Conservation (phyloP, 768 basidiomycete species). For the Suillus spraguei region DNA sequence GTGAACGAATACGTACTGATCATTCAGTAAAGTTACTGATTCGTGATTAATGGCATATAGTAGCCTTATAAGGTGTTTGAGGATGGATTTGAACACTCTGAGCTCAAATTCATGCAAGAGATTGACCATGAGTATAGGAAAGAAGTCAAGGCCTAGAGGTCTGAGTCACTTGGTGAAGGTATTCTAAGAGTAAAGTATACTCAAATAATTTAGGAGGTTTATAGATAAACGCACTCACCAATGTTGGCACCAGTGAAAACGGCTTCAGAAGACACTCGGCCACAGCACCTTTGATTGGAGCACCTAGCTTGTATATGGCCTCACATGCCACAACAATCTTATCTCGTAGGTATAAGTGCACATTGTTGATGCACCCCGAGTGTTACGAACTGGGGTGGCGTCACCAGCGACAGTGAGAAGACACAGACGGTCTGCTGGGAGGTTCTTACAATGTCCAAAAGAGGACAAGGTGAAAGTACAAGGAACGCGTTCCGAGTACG, state of each 20-base stretch:
- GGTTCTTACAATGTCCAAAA: too few relatives aligned
- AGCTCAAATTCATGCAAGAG: constrained; percentile 46
- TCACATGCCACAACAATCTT: constrained; percentile 9
- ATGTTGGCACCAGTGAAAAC: constrained; percentile 14
- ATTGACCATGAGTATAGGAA: constrained; percentile 34
- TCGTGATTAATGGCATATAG: constrained; percentile 19
- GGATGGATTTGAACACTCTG: constrained; percentile 38
- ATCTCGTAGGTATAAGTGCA: constrained; percentile 11
- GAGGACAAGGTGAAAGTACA: too few relatives aligned
- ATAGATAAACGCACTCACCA: constrained; percentile 11
- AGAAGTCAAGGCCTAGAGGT: constrained; percentile 25
- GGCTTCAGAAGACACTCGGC: constrained; percentile 13
- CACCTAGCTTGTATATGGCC: constrained; percentile 13
- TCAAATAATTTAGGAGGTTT: not conserved
- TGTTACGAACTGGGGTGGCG: too few relatives aligned
- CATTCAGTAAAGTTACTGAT: constrained; percentile 25
- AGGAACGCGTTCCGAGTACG: too few relatives aligned
- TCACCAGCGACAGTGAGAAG: too few relatives aligned
- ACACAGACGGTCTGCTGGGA: too few relatives aligned
- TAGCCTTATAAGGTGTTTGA: constrained; percentile 39
- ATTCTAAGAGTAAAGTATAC: constrained; percentile 25
- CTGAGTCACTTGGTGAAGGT: constrained; percentile 31
- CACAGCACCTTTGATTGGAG: constrained; percentile 10
- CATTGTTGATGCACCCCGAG: too few relatives aligned
- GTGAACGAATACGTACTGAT: constrained; percentile 18